phyloP scores from a whole-genome alignment of 192 early-diverging fungal species.

The Piromyces finnis region DNA sequence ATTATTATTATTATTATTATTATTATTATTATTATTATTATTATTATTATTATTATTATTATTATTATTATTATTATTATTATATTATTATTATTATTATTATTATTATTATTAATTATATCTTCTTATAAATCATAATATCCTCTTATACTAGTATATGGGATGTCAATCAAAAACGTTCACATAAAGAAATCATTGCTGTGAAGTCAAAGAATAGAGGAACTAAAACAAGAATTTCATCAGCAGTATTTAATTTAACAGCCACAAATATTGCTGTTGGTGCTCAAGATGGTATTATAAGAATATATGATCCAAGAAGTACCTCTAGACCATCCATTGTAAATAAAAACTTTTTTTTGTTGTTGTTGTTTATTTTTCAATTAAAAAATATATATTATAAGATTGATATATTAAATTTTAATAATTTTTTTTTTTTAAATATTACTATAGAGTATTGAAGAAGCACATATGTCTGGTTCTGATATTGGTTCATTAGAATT shows the following conservation, averaged over 20 bases:
- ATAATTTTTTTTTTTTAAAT: too few species aligned
- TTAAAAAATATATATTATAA: too few species aligned
- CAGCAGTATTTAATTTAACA: conserved; percentile 14
- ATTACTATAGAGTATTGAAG: conserved; percentile 25
- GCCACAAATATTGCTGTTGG: conserved; percentile 14
- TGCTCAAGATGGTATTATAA: conserved; percentile 53
- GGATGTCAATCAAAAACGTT: conserved; percentile 52
- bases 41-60: too few species aligned
- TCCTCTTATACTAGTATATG: conserved; percentile 32
- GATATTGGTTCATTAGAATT: conserved; percentile 54
- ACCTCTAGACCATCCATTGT: conserved; percentile 46
- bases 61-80: background rate
- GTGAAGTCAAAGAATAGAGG: conserved; percentile 54
- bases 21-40: too few species aligned
- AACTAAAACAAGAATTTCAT: conserved; percentile 46
- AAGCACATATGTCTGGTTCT: conserved; percentile 48
- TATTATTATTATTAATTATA: conserved; percentile 1
- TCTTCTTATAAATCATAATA: background rate
- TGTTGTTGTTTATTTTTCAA: too few species aligned
- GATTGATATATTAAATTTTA: too few species aligned
- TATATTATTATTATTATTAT: too few species aligned
- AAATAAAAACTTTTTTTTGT: too few species aligned
- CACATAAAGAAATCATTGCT: conserved; percentile 59
- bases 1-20: too few species aligned
- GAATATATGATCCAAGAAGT: conserved; percentile 54